Evolutionary conservation across 75 land plant genomes (phyloP).

Genomic region (Chamaecyparis obtusa): DNA sequence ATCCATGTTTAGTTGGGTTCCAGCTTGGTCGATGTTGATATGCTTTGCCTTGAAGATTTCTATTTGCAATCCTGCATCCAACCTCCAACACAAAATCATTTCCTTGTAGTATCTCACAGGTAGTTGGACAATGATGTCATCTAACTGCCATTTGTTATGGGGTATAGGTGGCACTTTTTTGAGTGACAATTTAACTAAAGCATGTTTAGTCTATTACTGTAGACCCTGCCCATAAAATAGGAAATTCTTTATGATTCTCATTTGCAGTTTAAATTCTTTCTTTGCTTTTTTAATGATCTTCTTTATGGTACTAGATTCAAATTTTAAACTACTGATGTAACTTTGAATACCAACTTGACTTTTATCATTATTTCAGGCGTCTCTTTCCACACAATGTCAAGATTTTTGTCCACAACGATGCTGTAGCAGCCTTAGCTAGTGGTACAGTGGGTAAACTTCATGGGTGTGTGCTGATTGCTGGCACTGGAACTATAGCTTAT

Average conservation of each 20-base stretch:
- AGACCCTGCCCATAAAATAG: neutral
- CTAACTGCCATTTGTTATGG: neutral
- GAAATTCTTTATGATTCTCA: neutral
- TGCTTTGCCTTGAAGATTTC: neutral
- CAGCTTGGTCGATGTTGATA: neutral
- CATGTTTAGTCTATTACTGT: neutral
- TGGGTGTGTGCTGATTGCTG: conserved; percentile 93
- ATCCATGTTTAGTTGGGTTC: neutral
- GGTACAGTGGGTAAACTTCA: conserved; percentile 86
- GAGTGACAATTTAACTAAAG: neutral
- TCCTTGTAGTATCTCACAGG: neutral
- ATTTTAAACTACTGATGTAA: neutral
- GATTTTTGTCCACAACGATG: conserved; percentile 81
- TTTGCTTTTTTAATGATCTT: neutral
- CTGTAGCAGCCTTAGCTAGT: conserved; percentile 95
- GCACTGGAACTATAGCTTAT: conserved; percentile 87
- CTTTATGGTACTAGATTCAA: neutral
- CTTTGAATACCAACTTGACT: neutral
- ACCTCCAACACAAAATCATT: neutral
- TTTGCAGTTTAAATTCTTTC: neutral
- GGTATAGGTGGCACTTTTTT: neutral
- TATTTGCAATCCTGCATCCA: neutral
- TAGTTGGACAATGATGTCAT: neutral
- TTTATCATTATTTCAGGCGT: conserved; percentile 34
- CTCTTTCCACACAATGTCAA: conserved; percentile 70